Conservation (phyloP, 148 eudicot species). For the Camellia granthamiana region DNA sequence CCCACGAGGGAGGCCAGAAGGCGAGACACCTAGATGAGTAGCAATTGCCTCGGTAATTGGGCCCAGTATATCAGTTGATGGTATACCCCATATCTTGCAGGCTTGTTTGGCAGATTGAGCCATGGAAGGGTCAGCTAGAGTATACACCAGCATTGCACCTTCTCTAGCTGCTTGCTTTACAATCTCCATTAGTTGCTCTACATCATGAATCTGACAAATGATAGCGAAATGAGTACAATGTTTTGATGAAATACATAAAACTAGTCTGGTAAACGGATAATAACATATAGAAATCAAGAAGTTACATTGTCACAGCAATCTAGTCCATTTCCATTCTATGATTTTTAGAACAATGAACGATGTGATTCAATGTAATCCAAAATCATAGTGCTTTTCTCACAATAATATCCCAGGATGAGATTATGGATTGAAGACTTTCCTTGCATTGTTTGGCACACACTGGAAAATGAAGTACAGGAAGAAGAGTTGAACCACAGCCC, state of each 20-base stretch:
- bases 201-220: slow-evolving; percentile 59
- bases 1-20: slow-evolving; percentile 90
- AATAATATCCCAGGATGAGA: not conserved
- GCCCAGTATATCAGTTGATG: slow-evolving; percentile 64
- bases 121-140: slow-evolving; percentile 85
- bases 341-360: not conserved
- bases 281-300: not conserved
- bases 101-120: slow-evolving; percentile 76
- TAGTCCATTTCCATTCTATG: not conserved
- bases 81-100: slow-evolving; percentile 69
- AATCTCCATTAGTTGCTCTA: slow-evolving; percentile 65
- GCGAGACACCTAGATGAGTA: slow-evolving; percentile 78
- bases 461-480: not conserved
- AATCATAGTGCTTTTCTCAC: not conserved
- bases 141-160: slow-evolving; percentile 78
- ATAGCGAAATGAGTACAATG: not conserved
- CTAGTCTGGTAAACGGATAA: too few relatives aligned
- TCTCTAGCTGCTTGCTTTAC: slow-evolving; percentile 85
- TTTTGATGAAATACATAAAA: not conserved
- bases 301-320: not conserved
- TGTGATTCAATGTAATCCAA: not conserved
- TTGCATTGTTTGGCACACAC: not conserved
- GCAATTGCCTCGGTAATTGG: slow-evolving; percentile 85
- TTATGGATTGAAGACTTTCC: not conserved
- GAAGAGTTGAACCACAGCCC: not conserved